These are phyloP conservation scores for Ceratobasidium sp. DNA, from an alignment of 1,284 basidiomycete species.

Conservation along the genomic window DNA sequence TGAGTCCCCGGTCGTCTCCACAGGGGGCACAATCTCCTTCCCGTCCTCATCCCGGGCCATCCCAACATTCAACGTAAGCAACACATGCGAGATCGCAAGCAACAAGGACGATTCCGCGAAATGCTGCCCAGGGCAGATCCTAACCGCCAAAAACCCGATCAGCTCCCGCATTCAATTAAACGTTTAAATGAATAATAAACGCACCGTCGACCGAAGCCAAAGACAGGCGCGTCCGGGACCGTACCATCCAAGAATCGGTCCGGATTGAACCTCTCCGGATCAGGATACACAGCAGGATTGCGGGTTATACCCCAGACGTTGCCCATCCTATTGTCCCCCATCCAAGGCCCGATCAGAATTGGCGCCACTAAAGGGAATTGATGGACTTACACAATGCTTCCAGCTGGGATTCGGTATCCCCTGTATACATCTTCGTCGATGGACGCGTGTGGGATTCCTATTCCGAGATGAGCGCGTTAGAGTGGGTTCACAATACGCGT, in stretches of 20 bases:
- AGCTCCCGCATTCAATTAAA: not conserved
- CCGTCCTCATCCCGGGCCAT: slow-evolving; percentile 18
- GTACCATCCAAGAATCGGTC: slow-evolving; percentile 44
- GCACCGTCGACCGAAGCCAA: slow-evolving; percentile 38
- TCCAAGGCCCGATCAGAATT: slow-evolving; percentile 3
- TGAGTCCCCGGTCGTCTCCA: slow-evolving; percentile 38
- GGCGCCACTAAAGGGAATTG: not conserved
- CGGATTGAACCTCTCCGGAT: slow-evolving; percentile 42
- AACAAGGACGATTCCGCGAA: slow-evolving; percentile 29
- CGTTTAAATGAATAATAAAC: not conserved
- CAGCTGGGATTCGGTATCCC: slow-evolving; percentile 40
- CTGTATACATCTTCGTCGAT: slow-evolving; percentile 34
- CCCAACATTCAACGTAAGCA: slow-evolving; percentile 31
- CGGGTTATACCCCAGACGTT: slow-evolving; percentile 42
- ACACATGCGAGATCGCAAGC: slow-evolving; percentile 35
- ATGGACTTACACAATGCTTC: slow-evolving; percentile 40
- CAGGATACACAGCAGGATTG: slow-evolving; percentile 36
- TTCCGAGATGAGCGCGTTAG: slow-evolving; percentile 7
- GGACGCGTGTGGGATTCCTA: slow-evolving; percentile 34
- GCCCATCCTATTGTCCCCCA: slow-evolving; percentile 32
- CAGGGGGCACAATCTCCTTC: slow-evolving; percentile 23
- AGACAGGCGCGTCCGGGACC: slow-evolving; percentile 27
- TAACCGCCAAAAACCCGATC: not conserved
- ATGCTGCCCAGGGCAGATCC: slow-evolving; percentile 33
- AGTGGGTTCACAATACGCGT: not conserved